phyloP scores from a whole-genome alignment of 2,329 filamentous ascomycete species.

The Fusarium avenaceum region DNA sequence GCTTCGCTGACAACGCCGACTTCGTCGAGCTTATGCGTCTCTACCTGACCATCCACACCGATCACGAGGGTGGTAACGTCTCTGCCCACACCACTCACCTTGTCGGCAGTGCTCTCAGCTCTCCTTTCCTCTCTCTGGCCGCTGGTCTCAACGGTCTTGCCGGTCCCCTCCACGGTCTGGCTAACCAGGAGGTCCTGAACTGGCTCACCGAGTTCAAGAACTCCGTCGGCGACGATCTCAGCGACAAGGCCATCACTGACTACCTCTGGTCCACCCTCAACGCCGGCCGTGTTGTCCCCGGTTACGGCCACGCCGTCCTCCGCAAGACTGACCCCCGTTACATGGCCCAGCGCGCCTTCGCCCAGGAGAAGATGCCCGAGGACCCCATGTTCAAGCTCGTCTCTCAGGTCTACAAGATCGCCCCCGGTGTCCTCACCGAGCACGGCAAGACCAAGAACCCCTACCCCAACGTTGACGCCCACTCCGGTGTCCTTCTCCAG shows the following conservation, averaged over 20 bases:
- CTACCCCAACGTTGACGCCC: conserved; percentile 97
- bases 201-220: conserved; percentile 99
- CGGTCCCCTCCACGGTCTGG: conserved; percentile 97
- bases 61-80: conserved; percentile 99
- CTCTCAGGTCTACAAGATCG: conserved; percentile 99
- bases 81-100: conserved; percentile 98
- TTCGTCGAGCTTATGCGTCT: conserved; percentile 98
- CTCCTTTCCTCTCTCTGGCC: conserved; percentile 94
- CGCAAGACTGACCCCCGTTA: conserved; percentile 99
- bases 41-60: conserved; percentile 99
- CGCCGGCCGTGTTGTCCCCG: conserved; percentile 92
- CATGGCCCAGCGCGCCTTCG: conserved; percentile 97
- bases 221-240: conserved; percentile 90
- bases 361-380: conserved; percentile 89
- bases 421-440: conserved; percentile 96
- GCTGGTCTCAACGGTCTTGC: conserved; percentile 98
- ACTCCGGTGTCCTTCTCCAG: conserved; percentile 99
- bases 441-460: conserved; percentile 99
- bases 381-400: conserved; percentile 99
- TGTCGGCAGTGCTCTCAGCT: conserved; percentile 96
- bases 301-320: conserved; percentile 95
- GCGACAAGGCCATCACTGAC: conserved; percentile 95
- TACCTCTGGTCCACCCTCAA: conserved; percentile 98
- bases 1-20: conserved; percentile 93
- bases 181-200: conserved; percentile 99